These are phyloP conservation scores for Picea abies DNA, from an alignment of 83 land plant species.

Conservation along the genomic window DNA sequence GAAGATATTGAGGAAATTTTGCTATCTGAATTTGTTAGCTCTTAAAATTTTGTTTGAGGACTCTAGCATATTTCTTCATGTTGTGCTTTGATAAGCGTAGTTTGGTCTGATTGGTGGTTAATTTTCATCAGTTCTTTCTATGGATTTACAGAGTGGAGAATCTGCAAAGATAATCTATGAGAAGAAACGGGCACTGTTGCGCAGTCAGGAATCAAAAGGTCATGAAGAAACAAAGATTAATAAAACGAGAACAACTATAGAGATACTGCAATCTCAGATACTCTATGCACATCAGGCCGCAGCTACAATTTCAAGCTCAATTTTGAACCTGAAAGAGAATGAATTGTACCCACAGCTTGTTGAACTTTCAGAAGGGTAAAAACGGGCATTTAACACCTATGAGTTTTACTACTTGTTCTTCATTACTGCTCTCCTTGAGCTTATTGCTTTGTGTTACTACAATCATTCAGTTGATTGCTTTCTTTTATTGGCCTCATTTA, in stretches of 20 bases:
- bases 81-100: background rate
- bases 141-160: conserved; percentile 47
- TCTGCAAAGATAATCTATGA: conserved; percentile 37
- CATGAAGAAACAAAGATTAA: conserved; percentile 37
- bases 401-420: background rate
- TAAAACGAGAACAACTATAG: conserved; percentile 41
- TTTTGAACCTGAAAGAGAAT: conserved; percentile 51
- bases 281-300: conserved; percentile 43
- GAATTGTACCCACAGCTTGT: too few species aligned
- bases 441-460: too few species aligned
- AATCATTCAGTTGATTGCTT: background rate
- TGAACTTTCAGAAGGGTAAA: conserved; percentile 59
- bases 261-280: conserved; percentile 37
- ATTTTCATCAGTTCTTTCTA: background rate
- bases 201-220: conserved; percentile 50
- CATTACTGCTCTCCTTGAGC: too few species aligned
- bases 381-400: background rate
- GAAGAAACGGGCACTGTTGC: conserved; percentile 40
- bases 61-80: background rate
- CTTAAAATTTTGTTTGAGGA: background rate
- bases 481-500: background rate
- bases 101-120: background rate
- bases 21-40: background rate
- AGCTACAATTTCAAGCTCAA: conserved; percentile 39
- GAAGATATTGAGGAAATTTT: background rate